These are phyloP conservation scores for Phytophthora kernoviae DNA, from an alignment of 352 stramenopile genomes.

Conservation along the genomic window DNA sequence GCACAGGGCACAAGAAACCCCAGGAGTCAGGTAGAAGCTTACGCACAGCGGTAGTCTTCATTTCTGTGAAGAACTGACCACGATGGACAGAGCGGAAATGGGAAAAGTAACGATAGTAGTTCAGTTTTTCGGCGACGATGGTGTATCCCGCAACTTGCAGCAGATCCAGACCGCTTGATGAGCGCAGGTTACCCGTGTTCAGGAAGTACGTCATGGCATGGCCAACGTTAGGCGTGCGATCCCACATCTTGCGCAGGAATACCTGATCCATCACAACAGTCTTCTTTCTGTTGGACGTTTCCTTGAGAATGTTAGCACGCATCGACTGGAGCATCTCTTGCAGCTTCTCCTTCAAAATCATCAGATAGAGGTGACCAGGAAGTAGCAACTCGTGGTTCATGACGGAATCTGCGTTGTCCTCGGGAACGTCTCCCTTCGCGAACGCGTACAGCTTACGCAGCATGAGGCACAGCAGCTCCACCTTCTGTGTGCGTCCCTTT, in stretches of 20 bases:
- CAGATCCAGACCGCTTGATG: conserved; percentile 96
- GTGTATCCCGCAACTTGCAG: conserved; percentile 98
- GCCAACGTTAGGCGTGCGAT: conserved; percentile 90
- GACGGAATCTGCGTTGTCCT: conserved; percentile 98
- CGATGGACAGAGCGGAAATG: conserved; percentile 99
- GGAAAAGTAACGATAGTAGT: conserved; percentile 99
- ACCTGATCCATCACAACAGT: conserved; percentile 78
- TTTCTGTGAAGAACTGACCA: conserved; percentile 99
- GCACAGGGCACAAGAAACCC: conserved; percentile 99
- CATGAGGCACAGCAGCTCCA: conserved; percentile 96
- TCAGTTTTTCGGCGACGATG: conserved; percentile 99
- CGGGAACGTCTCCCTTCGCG: conserved; percentile 91
- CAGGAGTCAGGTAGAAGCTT: conserved; percentile 99
- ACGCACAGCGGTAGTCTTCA: conserved; percentile 99
- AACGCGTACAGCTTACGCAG: conserved; percentile 99
- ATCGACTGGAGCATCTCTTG: conserved; percentile 90
- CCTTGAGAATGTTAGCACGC: conserved; percentile 82
- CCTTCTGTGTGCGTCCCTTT: conserved; percentile 88
- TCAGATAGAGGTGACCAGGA: conserved; percentile 94
- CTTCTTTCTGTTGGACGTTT: conserved; percentile 61
- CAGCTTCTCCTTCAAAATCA: conserved; percentile 99
- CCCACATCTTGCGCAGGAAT: conserved; percentile 95
- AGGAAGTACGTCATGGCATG: conserved; percentile 98
- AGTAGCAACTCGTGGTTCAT: conserved; percentile 98
- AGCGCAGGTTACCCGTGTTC: conserved; percentile 98